Evolutionary conservation across 1,139 yeast genomes (phyloP).

Genomic region (Magnusiomyces suaveolens): DNA sequence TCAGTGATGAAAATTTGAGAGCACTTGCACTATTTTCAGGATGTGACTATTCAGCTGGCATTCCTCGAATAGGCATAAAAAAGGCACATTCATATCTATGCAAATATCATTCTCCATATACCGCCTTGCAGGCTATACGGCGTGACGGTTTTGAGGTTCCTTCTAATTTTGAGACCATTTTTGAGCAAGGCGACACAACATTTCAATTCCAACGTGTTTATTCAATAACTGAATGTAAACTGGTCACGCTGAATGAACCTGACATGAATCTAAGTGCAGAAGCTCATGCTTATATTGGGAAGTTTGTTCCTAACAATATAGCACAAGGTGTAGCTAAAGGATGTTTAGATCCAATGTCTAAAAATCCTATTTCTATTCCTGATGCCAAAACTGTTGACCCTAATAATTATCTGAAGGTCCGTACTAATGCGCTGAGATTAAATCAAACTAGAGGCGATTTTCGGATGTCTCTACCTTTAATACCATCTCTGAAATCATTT

Average conservation of each 20-base stretch:
- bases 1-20: slow-evolving; percentile 52
- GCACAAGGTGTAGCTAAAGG: slow-evolving; percentile 58
- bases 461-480: neutral
- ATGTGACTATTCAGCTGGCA: slow-evolving; percentile 89
- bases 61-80: slow-evolving; percentile 69
- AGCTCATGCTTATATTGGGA: slow-evolving; percentile 58
- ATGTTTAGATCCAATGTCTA: slow-evolving; percentile 54
- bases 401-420: neutral
- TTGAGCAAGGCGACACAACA: slow-evolving; percentile 61
- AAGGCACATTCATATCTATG: slow-evolving; percentile 61
- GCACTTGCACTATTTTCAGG: slow-evolving; percentile 83
- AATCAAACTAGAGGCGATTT: neutral
- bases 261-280: slow-evolving; percentile 28
- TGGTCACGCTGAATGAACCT: slow-evolving; percentile 54
- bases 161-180: slow-evolving; percentile 48
- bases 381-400: neutral
- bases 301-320: slow-evolving; percentile 35
- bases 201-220: slow-evolving; percentile 82
- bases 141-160: slow-evolving; percentile 55
- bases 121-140: slow-evolving; percentile 47
- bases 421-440: neutral
- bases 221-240: slow-evolving; percentile 44
- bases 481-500: neutral
- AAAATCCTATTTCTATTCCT: slow-evolving; percentile 24
- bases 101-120: slow-evolving; percentile 43